These are phyloP conservation scores for Bruguiera gymnorhiza DNA, from an alignment of 345 rosid genomes.

Conservation along the genomic window DNA sequence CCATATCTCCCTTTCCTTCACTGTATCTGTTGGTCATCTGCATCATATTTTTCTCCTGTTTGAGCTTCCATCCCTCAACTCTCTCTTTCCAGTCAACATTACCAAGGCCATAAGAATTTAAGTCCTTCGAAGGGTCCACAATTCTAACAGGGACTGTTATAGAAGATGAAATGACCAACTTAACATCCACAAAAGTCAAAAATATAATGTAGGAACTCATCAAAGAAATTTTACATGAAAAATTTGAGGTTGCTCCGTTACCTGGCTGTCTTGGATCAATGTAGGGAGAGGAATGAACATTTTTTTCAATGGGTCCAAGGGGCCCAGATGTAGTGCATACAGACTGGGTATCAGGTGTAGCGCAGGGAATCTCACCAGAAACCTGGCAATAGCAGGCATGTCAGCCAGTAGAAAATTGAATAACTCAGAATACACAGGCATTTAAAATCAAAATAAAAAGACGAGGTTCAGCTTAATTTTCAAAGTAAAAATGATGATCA, in stretches of 20 bases:
- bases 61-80: constrained; percentile 98
- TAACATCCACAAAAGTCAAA: constrained; percentile 7
- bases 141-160: constrained; percentile 89
- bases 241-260: constrained; percentile 24
- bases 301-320: constrained; percentile 83
- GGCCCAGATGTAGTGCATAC: constrained; percentile 99
- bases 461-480: not conserved
- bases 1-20: constrained; percentile 93
- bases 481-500: not conserved
- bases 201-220: constrained; percentile 10
- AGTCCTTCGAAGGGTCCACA: constrained; percentile 97
- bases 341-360: constrained; percentile 83
- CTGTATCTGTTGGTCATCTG: constrained; percentile 59
- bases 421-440: not conserved
- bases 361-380: constrained; percentile 92
- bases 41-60: constrained; percentile 85
- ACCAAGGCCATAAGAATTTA: constrained; percentile 96
- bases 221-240: constrained; percentile 1
- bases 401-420: constrained; percentile 16
- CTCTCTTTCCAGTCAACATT: constrained; percentile 99
- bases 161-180: constrained; percentile 18
- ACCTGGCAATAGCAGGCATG: constrained; percentile 41
- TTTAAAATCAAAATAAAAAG: not conserved
- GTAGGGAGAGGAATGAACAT: constrained; percentile 78
- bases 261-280: constrained; percentile 98